These are phyloP conservation scores for Cystobasidiopsis lactophilus DNA, from an alignment of 768 basidiomycete genomes.

Conservation along the genomic window DNA sequence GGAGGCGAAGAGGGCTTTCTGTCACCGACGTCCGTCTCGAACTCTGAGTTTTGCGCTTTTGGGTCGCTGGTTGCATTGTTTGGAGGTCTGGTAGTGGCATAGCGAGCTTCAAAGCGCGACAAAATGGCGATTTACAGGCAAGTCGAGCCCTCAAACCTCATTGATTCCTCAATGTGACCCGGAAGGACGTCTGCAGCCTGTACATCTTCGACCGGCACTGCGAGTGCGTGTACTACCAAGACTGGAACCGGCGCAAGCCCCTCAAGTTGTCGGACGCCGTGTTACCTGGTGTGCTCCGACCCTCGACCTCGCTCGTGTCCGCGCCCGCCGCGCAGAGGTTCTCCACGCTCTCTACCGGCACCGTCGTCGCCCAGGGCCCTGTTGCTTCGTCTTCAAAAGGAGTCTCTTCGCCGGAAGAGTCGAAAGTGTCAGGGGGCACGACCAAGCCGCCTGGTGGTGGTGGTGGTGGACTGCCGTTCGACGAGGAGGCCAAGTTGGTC, in stretches of 20 bases:
- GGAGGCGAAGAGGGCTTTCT: too few species aligned
- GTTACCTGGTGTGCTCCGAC: constrained; percentile 56
- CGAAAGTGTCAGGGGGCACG: too few species aligned
- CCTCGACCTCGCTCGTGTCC: constrained; percentile 29
- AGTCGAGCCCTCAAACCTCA: too few species aligned
- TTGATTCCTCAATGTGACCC: too few species aligned
- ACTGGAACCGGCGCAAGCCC: constrained; percentile 65
- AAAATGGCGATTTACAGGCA: too few species aligned
- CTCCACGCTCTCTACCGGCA: neutral
- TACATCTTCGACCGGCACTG: constrained; percentile 93
- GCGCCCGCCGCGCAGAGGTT: neutral
- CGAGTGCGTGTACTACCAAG: constrained; percentile 79
- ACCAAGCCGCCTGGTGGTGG: too few species aligned
- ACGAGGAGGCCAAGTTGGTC: constrained; percentile 91
- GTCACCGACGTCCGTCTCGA: too few species aligned
- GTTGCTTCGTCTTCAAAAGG: neutral
- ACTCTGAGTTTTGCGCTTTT: constrained; percentile 20
- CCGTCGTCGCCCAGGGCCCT: neutral
- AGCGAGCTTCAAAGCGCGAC: too few species aligned
- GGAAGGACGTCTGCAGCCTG: constrained; percentile 24
- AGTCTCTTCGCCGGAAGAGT: too few species aligned
- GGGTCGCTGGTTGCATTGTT: neutral
- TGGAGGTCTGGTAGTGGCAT: too few species aligned
- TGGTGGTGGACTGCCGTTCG: constrained; percentile 66
- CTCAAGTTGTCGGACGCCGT: constrained; percentile 51